Percentiles rank a stretch among this genome's conserved stretches.
These are phyloP conservation scores for Oenanthe javanica DNA, from an alignment of 140 eudicot species.

Conservation along the genomic window DNA sequence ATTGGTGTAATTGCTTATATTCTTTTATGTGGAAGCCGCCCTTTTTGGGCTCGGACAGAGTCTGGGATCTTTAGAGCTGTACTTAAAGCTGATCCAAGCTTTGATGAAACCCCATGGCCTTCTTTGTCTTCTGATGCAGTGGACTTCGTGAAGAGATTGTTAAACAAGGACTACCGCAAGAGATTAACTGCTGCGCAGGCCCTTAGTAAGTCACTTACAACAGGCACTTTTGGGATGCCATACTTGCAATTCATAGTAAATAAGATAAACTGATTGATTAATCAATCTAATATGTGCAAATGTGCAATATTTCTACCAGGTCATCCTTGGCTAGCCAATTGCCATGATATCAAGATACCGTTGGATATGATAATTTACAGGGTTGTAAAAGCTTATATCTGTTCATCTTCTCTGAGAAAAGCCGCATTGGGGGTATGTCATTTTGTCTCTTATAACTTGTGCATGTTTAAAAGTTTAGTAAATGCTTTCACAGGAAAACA, in stretches of 20 bases:
- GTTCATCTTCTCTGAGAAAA: conserved; percentile 86
- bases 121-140: conserved; percentile 85
- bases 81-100: conserved; percentile 84
- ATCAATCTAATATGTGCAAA: not conserved
- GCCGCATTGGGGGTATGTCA: conserved; percentile 84
- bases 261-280: not conserved
- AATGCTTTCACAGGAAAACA: not conserved
- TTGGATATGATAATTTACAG: conserved; percentile 87
- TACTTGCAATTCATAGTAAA: not conserved
- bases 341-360: conserved; percentile 76
- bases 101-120: conserved; percentile 99
- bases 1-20: conserved; percentile 98
- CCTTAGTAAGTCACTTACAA: conserved; percentile 48
- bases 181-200: conserved; percentile 98
- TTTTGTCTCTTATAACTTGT: not conserved
- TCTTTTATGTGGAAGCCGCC: conserved; percentile 96
- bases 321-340: conserved; percentile 93
- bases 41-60: conserved; percentile 98
- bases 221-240: not conserved
- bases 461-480: not conserved
- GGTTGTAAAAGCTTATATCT: conserved; percentile 78
- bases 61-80: conserved; percentile 97
- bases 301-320: conserved; percentile 37
- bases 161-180: conserved; percentile 90
- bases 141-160: conserved; percentile 87